These are phyloP conservation scores for Mortierella alpina DNA, from an alignment of 192 early-diverging fungal species.

Conservation along the genomic window DNA sequence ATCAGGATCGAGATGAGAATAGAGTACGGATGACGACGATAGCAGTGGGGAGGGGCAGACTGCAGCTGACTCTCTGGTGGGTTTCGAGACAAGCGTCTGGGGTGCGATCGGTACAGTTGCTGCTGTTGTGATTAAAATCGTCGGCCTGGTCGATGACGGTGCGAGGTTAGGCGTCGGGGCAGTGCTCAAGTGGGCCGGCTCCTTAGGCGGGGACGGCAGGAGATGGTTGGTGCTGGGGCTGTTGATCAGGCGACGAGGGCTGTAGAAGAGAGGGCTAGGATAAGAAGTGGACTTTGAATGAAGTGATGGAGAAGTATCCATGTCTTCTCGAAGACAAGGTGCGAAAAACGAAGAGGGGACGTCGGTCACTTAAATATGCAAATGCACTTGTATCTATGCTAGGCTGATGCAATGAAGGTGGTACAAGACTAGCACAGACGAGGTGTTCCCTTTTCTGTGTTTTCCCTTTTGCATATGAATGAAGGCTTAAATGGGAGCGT, in stretches of 20 bases:
- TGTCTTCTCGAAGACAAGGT: too few species aligned
- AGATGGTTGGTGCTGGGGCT: not conserved
- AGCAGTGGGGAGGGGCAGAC: not conserved
- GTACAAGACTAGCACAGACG: too few species aligned
- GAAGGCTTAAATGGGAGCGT: too few species aligned
- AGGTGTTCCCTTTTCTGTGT: too few species aligned
- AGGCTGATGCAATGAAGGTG: too few species aligned
- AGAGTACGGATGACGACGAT: conserved; percentile 20
- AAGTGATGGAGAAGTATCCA: conserved; percentile 10
- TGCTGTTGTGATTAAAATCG: not conserved
- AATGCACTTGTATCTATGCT: too few species aligned
- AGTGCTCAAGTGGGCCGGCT: not conserved
- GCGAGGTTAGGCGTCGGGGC: not conserved
- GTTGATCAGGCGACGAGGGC: not conserved
- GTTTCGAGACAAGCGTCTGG: too few species aligned
- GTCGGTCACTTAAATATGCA: too few species aligned
- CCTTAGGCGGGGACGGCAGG: not conserved
- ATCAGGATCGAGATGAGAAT: conserved; percentile 19
- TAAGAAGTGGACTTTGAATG: not conserved
- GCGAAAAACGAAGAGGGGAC: too few species aligned
- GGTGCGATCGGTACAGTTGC: not conserved
- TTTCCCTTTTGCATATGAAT: too few species aligned
- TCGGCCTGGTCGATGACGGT: not conserved
- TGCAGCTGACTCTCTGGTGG: not conserved
- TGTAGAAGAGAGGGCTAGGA: not conserved